Evolutionary conservation across 805 yeast genomes (phyloP).

Genomic region (Starmerella powellii): DNA sequence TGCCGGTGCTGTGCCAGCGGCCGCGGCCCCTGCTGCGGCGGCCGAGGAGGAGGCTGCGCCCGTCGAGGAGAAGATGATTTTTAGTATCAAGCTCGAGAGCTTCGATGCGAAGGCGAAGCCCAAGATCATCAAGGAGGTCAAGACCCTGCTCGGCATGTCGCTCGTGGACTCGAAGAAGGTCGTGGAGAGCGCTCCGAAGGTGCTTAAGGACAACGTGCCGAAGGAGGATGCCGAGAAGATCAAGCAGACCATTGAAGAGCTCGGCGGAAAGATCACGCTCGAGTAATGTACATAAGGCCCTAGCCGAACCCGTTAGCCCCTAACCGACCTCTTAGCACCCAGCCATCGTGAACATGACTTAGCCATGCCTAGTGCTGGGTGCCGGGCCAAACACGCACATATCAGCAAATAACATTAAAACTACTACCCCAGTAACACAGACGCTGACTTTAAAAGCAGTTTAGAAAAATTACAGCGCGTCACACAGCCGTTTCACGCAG

Average conservation of each 20-base stretch:
- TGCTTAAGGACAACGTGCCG: constrained; percentile 85
- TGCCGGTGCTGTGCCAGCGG: constrained; percentile 47
- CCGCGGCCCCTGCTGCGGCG: constrained; percentile 52
- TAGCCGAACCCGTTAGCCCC: too few species aligned
- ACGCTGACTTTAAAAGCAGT: too few species aligned
- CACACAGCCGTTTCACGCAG: too few species aligned
- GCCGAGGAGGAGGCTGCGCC: constrained; percentile 65
- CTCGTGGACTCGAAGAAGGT: constrained; percentile 95
- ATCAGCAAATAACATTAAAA: too few species aligned
- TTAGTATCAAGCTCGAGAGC: constrained; percentile 80
- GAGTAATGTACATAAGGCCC: constrained; percentile 40
- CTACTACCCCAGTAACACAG: too few species aligned
- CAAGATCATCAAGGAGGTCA: constrained; percentile 94
- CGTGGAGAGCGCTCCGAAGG: constrained; percentile 95
- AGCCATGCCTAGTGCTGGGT: too few species aligned
- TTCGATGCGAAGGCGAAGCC: constrained; percentile 94
- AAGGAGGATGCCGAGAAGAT: constrained; percentile 98
- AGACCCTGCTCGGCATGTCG: constrained; percentile 77
- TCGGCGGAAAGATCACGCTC: constrained; percentile 85
- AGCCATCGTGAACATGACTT: too few species aligned
- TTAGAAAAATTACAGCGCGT: too few species aligned
- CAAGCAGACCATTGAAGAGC: constrained; percentile 79
- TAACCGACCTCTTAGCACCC: too few species aligned
- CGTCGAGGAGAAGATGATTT: constrained; percentile 85
- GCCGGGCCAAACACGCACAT: too few species aligned